Evolutionary conservation across 2,329 filamentous ascomycete species (phyloP), one percentile per base, ranked within the genome.

Genomic region (Talaromyces sp.): DNA sequence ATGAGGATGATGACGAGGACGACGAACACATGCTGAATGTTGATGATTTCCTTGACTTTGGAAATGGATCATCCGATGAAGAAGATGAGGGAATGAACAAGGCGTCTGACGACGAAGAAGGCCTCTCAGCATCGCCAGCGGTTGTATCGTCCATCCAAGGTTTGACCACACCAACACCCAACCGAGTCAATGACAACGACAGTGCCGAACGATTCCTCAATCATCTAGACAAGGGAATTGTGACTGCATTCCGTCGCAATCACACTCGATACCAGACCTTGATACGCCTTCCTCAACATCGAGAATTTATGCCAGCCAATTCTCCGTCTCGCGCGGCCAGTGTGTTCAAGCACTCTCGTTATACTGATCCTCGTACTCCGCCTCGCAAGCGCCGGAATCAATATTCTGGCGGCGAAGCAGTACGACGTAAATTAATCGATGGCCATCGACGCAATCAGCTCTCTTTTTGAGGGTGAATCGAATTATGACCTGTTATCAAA

Each of bases 231-330:
- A 83, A 84, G 63, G 83, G 86, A 58, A 84, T 87, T 13, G 89
- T 94, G 36, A 88, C 88, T 37, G 88, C 89, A 1, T 95, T 94
- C 79, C 89, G 89, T 57, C 79, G 77, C 41, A 82, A 82, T 62
- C 78, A 81, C 65, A 76, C 75, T 67, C 71, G 76, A 61, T 75
- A 82, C 67, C 73, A 80, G 65, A 69, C 78, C 60, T 66, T 78
- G 67, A 73, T 79, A 65, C 74, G 78, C 63, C 70, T 71, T 78
- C 77, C 75, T 25, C 73, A 77, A 58, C 73, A 78, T 62, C 69
- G 72, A 51, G 72, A 77, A 63, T 73, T 77, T 62, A 72, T 77
- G 72, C 73, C 75, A 7, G 71, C 75, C 40, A 76, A 76, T 57
- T 76, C 74, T 5, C 74, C 74, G 1, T 69, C 74, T 31, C 70